Evolutionary conservation across 2,329 filamentous ascomycete species (phyloP).

Genomic region (Tolypocladium album): DNA sequence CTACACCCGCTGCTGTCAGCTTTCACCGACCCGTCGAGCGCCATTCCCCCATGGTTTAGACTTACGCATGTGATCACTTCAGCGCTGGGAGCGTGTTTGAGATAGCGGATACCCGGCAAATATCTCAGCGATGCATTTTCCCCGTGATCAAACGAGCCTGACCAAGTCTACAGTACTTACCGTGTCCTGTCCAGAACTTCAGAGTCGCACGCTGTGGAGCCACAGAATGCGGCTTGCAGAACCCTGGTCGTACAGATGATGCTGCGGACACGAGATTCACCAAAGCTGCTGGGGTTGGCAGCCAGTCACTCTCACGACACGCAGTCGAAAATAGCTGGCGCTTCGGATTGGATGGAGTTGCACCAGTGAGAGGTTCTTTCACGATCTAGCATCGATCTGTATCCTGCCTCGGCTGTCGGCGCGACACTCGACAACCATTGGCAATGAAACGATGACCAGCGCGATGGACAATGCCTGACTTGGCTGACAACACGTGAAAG

Average conservation of each 20-base stretch:
- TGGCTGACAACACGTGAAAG: background rate
- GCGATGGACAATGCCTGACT: background rate
- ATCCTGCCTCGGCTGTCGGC: background rate
- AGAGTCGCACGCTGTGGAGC: background rate
- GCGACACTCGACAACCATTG: background rate
- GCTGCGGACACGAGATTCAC: background rate
- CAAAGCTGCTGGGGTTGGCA: background rate
- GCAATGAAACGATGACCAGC: background rate
- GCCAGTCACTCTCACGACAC: background rate
- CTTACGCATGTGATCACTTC: too few species aligned
- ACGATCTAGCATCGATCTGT: background rate
- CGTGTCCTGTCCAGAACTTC: background rate
- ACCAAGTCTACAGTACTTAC: background rate
- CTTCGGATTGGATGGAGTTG: background rate
- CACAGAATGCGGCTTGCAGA: too few species aligned
- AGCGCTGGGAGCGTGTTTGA: background rate
- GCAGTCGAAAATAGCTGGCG: background rate
- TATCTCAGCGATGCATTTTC: background rate
- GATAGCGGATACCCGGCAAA: background rate
- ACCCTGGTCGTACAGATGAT: background rate
- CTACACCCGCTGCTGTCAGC: background rate
- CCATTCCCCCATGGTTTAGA: background rate
- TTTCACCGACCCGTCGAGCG: background rate
- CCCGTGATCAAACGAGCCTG: background rate
- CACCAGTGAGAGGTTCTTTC: background rate